Conservation (phyloP, 208 protist genomes). For the Trypanosoma brucei region DNA sequence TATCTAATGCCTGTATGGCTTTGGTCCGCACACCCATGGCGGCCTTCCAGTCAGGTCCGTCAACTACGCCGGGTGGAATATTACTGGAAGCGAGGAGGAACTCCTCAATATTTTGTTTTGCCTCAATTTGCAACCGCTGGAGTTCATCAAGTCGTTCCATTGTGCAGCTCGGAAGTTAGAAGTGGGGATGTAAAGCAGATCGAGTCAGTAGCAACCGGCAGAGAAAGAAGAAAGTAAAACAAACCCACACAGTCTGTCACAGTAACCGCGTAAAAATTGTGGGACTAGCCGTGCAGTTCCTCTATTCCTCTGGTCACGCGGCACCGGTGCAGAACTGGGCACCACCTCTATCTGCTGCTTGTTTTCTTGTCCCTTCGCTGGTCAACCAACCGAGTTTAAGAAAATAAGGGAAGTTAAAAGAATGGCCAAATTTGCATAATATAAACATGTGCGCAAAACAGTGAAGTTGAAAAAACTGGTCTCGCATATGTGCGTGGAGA, state of each 20-base stretch:
- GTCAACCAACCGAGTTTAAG: too few species aligned
- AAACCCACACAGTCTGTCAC: background rate
- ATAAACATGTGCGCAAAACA: too few species aligned
- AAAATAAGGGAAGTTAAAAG: too few species aligned
- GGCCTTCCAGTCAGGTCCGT: background rate
- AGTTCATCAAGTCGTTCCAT: background rate
- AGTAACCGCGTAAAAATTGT: too few species aligned
- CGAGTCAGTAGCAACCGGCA: background rate
- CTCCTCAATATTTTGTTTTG: conserved; percentile 3
- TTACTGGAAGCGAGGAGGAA: background rate
- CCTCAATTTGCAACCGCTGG: conserved; percentile 9
- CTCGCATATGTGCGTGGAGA: too few species aligned
- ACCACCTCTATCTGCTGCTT: too few species aligned
- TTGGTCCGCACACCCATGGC: background rate
- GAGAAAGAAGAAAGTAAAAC: background rate
- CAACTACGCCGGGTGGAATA: background rate
- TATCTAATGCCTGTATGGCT: background rate
- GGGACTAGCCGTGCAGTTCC: too few species aligned
- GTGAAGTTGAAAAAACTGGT: too few species aligned
- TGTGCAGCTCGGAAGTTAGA: background rate
- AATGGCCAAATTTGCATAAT: too few species aligned
- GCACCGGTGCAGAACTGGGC: too few species aligned
- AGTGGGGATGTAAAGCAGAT: background rate
- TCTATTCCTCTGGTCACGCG: too few species aligned
- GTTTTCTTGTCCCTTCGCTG: too few species aligned